Percentiles rank a stretch among this genome's conserved stretches.
These are phyloP conservation scores for Cyclanthera cordifolia DNA, from an alignment of 306 rosid genomes.

Conservation along the genomic window DNA sequence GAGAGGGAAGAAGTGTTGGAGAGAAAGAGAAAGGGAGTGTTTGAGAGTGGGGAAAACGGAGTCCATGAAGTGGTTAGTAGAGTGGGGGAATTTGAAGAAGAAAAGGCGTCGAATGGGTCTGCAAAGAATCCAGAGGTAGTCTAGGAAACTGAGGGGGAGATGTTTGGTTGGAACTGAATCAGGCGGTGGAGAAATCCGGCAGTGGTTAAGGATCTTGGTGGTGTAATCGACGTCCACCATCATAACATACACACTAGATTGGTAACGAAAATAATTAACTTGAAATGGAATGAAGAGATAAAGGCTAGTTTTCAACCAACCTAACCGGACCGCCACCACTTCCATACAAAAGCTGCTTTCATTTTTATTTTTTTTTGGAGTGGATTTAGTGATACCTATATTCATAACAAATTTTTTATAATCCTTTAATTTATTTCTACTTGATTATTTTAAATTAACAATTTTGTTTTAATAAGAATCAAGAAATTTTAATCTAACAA, in stretches of 20 bases:
- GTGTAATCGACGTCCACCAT: neutral
- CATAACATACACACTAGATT: neutral
- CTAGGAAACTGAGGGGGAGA: slow-evolving; percentile 27
- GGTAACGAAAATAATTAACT: neutral
- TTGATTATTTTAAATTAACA: no score
- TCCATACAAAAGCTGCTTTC: no score
- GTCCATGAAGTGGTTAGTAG: slow-evolving; percentile 15
- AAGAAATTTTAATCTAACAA: no score
- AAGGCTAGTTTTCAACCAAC: no score
- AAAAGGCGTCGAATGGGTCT: slow-evolving; percentile 16
- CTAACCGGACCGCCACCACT: no score
- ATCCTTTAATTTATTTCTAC: no score
- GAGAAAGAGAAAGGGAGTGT: slow-evolving; percentile 27
- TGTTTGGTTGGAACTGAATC: slow-evolving; percentile 23
- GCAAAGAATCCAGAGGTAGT: slow-evolving; percentile 13
- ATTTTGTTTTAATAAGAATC: no score
- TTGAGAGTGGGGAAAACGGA: slow-evolving; percentile 23
- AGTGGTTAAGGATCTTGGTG: neutral
- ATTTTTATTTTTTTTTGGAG: no score
- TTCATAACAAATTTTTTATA: no score
- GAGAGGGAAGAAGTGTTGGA: slow-evolving; percentile 27
- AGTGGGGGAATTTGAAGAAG: slow-evolving; percentile 24
- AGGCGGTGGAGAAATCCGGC: slow-evolving; percentile 18
- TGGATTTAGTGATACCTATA: no score
- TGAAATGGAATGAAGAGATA: no score